phyloP scores from a whole-genome alignment of 2,329 filamentous ascomycete species.

The Colletotrichum sojae region DNA sequence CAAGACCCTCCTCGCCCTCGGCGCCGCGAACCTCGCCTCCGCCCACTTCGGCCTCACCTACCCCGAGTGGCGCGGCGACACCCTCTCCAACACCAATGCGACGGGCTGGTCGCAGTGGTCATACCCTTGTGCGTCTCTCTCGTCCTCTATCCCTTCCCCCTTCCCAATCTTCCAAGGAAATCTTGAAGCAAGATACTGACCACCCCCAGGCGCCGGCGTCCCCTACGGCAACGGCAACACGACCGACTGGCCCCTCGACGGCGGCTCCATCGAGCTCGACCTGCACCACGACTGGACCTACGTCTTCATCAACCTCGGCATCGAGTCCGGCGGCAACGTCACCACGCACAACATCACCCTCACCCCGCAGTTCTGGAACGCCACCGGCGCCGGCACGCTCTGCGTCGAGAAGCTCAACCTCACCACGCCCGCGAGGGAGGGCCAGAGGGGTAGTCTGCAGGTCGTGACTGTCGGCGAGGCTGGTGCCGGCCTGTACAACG shows the following conservation, averaged over 20 bases:
- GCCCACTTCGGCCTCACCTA: constrained; percentile 66
- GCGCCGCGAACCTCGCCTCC: constrained; percentile 53
- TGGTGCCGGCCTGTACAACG: constrained; percentile 76
- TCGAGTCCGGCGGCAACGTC: constrained; percentile 60
- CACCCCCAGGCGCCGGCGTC: constrained; percentile 61
- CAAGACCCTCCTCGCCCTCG: constrained; percentile 51
- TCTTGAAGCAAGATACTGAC: not conserved
- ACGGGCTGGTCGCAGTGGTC: constrained; percentile 62
- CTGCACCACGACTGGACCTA: constrained; percentile 68
- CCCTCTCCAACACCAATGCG: constrained; percentile 54
- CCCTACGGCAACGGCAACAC: constrained; percentile 59
- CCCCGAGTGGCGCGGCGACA: constrained; percentile 65
- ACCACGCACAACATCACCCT: constrained; percentile 80
- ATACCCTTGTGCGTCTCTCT: constrained; percentile 62
- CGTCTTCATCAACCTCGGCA: constrained; percentile 67
- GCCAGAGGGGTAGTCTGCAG: constrained; percentile 76
- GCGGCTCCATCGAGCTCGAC: constrained; percentile 62
- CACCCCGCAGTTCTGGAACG: constrained; percentile 71
- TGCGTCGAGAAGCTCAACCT: constrained; percentile 74
- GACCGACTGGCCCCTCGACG: constrained; percentile 68
- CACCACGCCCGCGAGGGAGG: constrained; percentile 68
- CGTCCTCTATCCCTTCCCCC: not conserved
- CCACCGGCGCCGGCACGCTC: constrained; percentile 73
- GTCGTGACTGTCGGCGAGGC: constrained; percentile 74
- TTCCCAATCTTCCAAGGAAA: constrained; percentile 15